These are phyloP conservation scores for Cryomyces minteri DNA, from an alignment of 495 filamentous ascomycete species.

Conservation along the genomic window DNA sequence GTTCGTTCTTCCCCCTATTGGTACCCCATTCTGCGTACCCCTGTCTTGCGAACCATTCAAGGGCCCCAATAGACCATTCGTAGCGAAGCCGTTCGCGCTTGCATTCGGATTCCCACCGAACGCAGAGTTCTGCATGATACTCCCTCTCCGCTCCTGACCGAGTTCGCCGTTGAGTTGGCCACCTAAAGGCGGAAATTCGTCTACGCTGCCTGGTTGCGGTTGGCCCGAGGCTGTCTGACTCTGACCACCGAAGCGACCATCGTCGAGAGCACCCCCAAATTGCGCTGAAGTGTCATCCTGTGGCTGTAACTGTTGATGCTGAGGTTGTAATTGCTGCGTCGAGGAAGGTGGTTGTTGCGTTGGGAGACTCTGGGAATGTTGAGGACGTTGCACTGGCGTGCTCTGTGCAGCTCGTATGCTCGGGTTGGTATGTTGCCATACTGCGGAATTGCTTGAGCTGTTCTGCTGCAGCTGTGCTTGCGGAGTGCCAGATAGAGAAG, in stretches of 20 bases:
- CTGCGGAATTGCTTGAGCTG: neutral
- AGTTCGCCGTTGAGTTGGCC: neutral
- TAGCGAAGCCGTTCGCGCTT: neutral
- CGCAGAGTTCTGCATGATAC: neutral
- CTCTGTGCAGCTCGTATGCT: neutral
- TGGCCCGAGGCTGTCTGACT: neutral
- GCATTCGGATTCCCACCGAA: neutral
- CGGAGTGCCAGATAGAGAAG: neutral
- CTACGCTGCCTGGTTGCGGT: neutral
- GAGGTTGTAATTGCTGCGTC: neutral
- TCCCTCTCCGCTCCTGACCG: neutral
- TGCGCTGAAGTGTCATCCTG: neutral
- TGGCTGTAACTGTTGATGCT: neutral
- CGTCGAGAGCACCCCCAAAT: neutral
- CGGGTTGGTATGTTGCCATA: neutral
- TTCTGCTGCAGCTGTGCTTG: neutral
- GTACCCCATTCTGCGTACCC: neutral
- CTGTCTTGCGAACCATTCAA: neutral
- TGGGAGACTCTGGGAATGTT: neutral
- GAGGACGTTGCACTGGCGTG: neutral
- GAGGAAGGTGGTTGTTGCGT: neutral
- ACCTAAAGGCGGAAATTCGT: neutral
- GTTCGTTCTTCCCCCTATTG: neutral
- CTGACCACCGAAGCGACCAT: neutral
- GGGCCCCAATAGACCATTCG: neutral